Percentiles rank a stretch among this genome's conserved stretches.
Conservation (phyloP, 176 grass and related monocot species). For the Eremochloa ophiuroides region DNA sequence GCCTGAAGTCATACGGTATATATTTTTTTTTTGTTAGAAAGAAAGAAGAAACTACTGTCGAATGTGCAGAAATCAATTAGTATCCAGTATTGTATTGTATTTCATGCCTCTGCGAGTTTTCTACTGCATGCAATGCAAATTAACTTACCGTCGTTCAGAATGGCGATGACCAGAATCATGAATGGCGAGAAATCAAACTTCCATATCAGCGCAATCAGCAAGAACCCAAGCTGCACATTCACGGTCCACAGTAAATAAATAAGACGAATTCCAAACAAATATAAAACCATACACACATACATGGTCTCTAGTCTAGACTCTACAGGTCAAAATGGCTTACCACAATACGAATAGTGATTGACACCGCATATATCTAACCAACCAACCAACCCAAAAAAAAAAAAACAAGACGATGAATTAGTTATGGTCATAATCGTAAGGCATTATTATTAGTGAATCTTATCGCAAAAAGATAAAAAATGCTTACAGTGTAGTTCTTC, state of each 20-base stretch:
- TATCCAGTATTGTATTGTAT: too few species aligned
- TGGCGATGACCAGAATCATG: constrained; percentile 94
- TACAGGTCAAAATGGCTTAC: constrained; percentile 42
- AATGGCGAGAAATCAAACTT: constrained; percentile 97
- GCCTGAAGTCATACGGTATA: too few species aligned
- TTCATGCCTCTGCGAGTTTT: too few species aligned
- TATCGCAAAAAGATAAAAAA: background rate
- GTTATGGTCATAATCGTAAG: background rate
- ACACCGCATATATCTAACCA: constrained; percentile 87
- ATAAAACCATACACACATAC: background rate
- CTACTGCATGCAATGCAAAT: too few species aligned
- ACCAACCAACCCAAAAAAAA: too few species aligned
- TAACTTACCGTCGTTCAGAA: constrained; percentile 90
- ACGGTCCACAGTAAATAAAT: background rate
- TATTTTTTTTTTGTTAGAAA: too few species aligned
- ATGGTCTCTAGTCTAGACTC: background rate
- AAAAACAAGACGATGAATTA: constrained; percentile 7
- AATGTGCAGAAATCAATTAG: too few species aligned
- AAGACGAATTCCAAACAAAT: background rate
- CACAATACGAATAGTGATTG: constrained; percentile 94
- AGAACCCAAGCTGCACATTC: constrained; percentile 65
- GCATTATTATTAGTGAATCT: background rate
- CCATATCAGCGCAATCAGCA: constrained; percentile 91
- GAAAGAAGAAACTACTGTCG: too few species aligned
- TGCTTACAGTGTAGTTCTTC: constrained; percentile 93